Evolutionary conservation across 1,284 basidiomycete genomes (phyloP).

Genomic region (Rhodotorula sp.): DNA sequence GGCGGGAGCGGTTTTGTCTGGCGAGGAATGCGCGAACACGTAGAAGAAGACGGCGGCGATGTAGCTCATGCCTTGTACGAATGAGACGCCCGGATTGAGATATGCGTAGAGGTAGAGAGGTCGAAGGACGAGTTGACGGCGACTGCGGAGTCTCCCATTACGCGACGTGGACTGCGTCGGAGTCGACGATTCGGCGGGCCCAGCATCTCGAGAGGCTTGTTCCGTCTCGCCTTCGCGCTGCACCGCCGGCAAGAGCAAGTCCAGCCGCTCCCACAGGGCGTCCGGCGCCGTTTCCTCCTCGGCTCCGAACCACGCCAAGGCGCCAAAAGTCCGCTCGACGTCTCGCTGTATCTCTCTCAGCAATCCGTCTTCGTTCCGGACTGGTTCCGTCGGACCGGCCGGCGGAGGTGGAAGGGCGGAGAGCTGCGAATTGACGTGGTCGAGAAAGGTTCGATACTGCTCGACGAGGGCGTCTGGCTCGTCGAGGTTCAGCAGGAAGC

Average conservation of each 20-base stretch:
- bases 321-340: conserved; percentile 34
- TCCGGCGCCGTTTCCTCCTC: not conserved
- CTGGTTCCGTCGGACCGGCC: not conserved
- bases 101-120: conserved; percentile 37
- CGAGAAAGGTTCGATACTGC: conserved; percentile 31
- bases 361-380: conserved; percentile 17
- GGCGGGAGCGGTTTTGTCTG: not conserved
- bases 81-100: conserved; percentile 38
- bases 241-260: conserved; percentile 13
- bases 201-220: not conserved
- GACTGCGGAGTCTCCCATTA: conserved; percentile 1
- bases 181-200: not conserved
- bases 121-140: conserved; percentile 30
- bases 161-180: not conserved
- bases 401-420: conserved; percentile 3
- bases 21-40: conserved; percentile 7
- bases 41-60: conserved; percentile 21
- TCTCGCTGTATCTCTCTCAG: conserved; percentile 38
- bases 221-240: not conserved
- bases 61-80: conserved; percentile 40
- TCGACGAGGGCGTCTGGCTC: not conserved
- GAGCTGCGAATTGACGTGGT: conserved; percentile 22
- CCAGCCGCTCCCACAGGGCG: conserved; percentile 23
- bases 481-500: conserved; percentile 23
- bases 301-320: conserved; percentile 30